Evolutionary conservation across 306 rosid species (phyloP).

Genomic region (Quercus robur): DNA sequence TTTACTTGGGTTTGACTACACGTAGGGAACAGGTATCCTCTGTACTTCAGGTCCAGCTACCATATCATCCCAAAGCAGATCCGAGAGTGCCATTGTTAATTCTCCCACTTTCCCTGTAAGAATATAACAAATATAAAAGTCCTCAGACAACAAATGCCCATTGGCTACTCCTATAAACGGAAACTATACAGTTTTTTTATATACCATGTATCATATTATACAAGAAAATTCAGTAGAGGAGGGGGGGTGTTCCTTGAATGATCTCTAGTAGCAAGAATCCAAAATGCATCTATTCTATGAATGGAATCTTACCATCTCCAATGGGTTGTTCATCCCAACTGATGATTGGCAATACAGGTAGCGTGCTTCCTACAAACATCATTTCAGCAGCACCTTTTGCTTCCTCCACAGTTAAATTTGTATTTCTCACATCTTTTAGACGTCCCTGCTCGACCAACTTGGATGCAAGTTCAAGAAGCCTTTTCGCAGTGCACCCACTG

Average conservation of each 20-base stretch:
- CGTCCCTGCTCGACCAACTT: conserved; percentile 61
- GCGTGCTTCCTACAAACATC: conserved; percentile 94
- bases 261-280: background rate
- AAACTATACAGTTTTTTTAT: too few relatives aligned
- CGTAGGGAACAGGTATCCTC: conserved; percentile 56
- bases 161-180: background rate
- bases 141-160: background rate
- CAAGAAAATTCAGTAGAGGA: too few relatives aligned
- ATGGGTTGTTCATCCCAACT: conserved; percentile 75
- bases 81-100: conserved; percentile 65
- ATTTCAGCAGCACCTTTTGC: conserved; percentile 70
- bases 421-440: conserved; percentile 45
- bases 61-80: conserved; percentile 88
- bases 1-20: conserved; percentile 13
- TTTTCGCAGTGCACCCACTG: conserved; percentile 68
- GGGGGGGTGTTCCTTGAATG: background rate
- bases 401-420: conserved; percentile 53
- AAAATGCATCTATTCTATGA: background rate
- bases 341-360: conserved; percentile 81
- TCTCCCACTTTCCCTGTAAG: conserved; percentile 75
- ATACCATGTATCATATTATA: too few relatives aligned
- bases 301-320: conserved; percentile 60
- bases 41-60: conserved; percentile 58
- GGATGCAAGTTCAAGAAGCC: conserved; percentile 73
- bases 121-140: background rate